These are phyloP conservation scores for Trichoderma reesei DNA, from an alignment of 495 filamentous ascomycete species.

Conservation along the genomic window DNA sequence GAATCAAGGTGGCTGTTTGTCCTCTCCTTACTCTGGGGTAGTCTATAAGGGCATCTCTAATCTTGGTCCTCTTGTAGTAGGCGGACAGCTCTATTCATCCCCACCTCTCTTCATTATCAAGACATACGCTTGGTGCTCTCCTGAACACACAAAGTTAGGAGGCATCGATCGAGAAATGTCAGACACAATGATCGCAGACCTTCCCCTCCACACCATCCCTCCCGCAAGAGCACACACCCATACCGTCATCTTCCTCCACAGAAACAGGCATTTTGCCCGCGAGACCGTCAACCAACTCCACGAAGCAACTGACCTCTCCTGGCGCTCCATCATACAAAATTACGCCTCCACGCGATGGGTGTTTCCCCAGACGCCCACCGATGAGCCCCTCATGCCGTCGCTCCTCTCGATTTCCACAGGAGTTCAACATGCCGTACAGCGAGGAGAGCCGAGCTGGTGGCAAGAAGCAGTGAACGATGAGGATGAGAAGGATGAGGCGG, in stretches of 20 bases:
- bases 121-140: too few species aligned
- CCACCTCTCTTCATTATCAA: too few species aligned
- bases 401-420: background rate
- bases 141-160: background rate
- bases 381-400: background rate
- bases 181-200: conserved; percentile 1
- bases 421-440: background rate
- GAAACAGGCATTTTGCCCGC: background rate
- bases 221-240: background rate
- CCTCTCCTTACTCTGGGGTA: too few species aligned
- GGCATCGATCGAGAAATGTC: background rate
- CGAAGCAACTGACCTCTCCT: background rate
- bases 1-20: too few species aligned
- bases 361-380: background rate
- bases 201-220: background rate
- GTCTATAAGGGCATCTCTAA: too few species aligned
- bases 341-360: background rate
- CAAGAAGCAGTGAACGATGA: too few species aligned
- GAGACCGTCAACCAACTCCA: background rate
- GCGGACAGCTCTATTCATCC: too few species aligned
- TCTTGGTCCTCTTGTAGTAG: background rate
- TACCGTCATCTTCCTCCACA: background rate
- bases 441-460: background rate
- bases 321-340: background rate
- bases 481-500: background rate